These are phyloP conservation scores for Pseudocercospora eumusae DNA, from an alignment of 2,329 filamentous ascomycete species.

Conservation along the genomic window DNA sequence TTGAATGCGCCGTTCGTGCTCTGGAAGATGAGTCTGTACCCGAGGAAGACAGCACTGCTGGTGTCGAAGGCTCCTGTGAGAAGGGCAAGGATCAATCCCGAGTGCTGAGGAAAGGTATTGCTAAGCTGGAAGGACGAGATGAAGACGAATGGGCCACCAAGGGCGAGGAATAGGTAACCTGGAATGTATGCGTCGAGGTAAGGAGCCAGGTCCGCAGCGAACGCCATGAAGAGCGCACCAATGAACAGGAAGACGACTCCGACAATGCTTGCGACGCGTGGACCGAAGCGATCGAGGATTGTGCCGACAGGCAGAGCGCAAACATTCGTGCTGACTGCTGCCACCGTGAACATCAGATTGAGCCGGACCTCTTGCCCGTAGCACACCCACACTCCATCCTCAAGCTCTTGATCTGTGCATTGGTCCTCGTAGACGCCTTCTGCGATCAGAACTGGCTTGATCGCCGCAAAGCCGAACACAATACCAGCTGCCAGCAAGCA, in stretches of 20 bases:
- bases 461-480: conserved; percentile 80
- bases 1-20: conserved; percentile 45
- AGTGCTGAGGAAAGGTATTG: conserved; percentile 54
- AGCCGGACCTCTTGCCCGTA: conserved; percentile 63
- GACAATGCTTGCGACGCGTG: conserved; percentile 71
- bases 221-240: conserved; percentile 73
- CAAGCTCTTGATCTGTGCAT: conserved; percentile 59
- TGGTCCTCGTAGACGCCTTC: conserved; percentile 70
- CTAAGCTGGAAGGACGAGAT: conserved; percentile 54
- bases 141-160: conserved; percentile 55
- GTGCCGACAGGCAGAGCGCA: conserved; percentile 82
- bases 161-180: conserved; percentile 52
- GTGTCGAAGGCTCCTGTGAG: conserved; percentile 56
- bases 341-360: conserved; percentile 91
- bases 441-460: conserved; percentile 76
- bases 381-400: conserved; percentile 55
- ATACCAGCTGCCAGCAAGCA: conserved; percentile 77
- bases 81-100: conserved; percentile 52
- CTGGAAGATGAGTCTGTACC: conserved; percentile 52
- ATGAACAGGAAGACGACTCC: conserved; percentile 67
- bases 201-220: conserved; percentile 58
- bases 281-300: conserved; percentile 79
- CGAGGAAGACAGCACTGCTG: conserved; percentile 51
- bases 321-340: conserved; percentile 84
- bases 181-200: conserved; percentile 66